phyloP scores from a whole-genome alignment of 768 basidiomycete species.

The Collybia sordida region DNA sequence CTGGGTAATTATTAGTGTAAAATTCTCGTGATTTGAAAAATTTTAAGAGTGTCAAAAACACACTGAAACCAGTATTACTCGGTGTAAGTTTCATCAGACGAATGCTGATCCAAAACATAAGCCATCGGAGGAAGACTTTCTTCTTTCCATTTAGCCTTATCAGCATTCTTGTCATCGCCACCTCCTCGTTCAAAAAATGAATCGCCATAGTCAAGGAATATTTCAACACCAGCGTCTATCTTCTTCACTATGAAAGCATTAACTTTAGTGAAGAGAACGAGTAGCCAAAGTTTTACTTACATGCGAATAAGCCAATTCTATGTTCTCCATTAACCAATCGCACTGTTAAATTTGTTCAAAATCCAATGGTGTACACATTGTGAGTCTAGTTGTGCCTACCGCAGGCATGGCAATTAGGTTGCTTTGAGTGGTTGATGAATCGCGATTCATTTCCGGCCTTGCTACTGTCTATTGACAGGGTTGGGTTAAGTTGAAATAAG shows the following conservation, averaged over 20 bases:
- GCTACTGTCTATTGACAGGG: conserved; percentile 51
- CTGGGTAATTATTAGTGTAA: no score
- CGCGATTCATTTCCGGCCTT: conserved; percentile 62
- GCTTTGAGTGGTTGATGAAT: conserved; percentile 59
- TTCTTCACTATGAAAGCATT: conserved; percentile 29
- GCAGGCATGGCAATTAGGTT: conserved; percentile 44
- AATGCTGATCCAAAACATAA: conserved; percentile 17
- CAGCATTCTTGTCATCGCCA: neutral
- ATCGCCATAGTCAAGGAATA: conserved; percentile 60
- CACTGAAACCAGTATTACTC: neutral
- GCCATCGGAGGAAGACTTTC: conserved; percentile 1
- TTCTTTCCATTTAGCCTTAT: neutral
- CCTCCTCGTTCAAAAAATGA: conserved; percentile 36
- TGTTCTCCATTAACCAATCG: conserved; percentile 63
- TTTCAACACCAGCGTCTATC: conserved; percentile 43
- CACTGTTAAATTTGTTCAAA: conserved; percentile 32
- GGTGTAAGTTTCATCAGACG: conserved; percentile 18
- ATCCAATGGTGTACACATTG: neutral
- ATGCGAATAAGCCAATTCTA: conserved; percentile 61
- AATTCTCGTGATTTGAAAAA: no score
- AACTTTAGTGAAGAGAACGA: neutral
- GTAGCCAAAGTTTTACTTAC: conserved; percentile 31
- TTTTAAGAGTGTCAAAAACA: no score
- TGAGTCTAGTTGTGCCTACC: conserved; percentile 29
- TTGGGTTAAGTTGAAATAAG: conserved; percentile 52